Percentiles rank a stretch among this genome's conserved stretches.
Evolutionary conservation across 2,329 filamentous ascomycete genomes (phyloP).

Genomic region (Colletotrichum zoysiae): DNA sequence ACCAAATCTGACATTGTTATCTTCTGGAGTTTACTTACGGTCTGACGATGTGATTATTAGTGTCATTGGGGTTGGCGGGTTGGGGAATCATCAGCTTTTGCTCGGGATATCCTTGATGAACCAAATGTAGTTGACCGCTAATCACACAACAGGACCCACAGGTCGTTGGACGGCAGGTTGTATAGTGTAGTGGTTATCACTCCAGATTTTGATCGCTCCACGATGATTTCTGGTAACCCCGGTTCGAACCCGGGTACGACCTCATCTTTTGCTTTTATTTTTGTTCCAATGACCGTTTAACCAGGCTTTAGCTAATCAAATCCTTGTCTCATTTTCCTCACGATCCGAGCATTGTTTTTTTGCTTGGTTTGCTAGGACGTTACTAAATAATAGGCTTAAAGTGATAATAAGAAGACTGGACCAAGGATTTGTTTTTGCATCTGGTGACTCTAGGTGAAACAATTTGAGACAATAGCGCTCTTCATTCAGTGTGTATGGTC

Average conservation of each 20-base stretch:
- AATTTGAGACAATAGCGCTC: too few species aligned
- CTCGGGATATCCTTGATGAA: background rate
- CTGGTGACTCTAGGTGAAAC: too few species aligned
- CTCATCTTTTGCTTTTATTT: background rate
- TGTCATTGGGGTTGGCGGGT: background rate
- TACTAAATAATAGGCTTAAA: too few species aligned
- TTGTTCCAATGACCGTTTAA: rapidly evolving
- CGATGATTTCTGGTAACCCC: conserved; percentile 34
- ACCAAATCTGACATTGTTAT: background rate
- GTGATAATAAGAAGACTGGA: background rate
- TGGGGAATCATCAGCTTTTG: background rate
- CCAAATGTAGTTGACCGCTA: background rate
- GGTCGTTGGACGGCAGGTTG: background rate
- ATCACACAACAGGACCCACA: conserved; percentile 17
- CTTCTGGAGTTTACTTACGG: background rate
- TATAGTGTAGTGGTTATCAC: conserved; percentile 42
- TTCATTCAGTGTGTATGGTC: too few species aligned
- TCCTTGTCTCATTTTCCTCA: background rate
- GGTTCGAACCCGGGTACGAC: conserved; percentile 42
- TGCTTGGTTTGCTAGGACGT: background rate
- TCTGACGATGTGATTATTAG: background rate
- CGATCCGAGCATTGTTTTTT: background rate
- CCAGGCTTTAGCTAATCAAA: background rate
- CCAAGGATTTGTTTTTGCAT: too few species aligned
- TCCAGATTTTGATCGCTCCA: conserved; percentile 37